Conservation (phyloP, 2,329 filamentous ascomycete species). For the Ophiostoma sp. region DNA sequence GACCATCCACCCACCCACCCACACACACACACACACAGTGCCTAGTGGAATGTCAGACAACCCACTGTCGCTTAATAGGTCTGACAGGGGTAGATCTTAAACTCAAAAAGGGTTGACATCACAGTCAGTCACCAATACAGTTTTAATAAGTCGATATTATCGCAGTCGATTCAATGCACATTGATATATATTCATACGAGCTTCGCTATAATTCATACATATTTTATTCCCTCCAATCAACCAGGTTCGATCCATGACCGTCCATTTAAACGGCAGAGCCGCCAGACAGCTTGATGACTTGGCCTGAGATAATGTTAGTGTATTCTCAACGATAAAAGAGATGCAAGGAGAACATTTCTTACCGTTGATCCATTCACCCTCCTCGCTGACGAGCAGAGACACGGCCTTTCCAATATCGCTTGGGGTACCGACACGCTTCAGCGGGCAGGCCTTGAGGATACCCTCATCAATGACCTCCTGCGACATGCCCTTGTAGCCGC, state of each 20-base stretch:
- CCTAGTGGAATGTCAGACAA: not conserved
- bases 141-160: not conserved
- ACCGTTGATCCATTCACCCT: constrained; percentile 63
- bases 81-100: not conserved
- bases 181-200: not conserved
- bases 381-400: constrained; percentile 50
- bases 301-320: constrained; percentile 30
- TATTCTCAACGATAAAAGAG: not conserved
- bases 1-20: not conserved
- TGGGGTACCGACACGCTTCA: constrained; percentile 53
- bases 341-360: constrained; percentile 28
- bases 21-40: not conserved
- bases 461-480: constrained; percentile 51
- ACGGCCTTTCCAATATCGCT: constrained; percentile 56
- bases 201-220: not conserved
- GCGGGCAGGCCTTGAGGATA: constrained; percentile 53
- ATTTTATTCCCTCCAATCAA: not conserved
- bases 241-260: not conserved
- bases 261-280: constrained; percentile 31
- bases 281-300: constrained; percentile 39
- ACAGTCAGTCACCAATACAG: not conserved
- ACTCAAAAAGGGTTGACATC: not conserved
- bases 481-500: constrained; percentile 47
- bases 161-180: not conserved
- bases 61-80: not conserved